Evolutionary conservation across 176 grass and related monocot species (phyloP), one percentile per base, ranked within the genome.

Genomic region (Tillandsia fasciculata): DNA sequence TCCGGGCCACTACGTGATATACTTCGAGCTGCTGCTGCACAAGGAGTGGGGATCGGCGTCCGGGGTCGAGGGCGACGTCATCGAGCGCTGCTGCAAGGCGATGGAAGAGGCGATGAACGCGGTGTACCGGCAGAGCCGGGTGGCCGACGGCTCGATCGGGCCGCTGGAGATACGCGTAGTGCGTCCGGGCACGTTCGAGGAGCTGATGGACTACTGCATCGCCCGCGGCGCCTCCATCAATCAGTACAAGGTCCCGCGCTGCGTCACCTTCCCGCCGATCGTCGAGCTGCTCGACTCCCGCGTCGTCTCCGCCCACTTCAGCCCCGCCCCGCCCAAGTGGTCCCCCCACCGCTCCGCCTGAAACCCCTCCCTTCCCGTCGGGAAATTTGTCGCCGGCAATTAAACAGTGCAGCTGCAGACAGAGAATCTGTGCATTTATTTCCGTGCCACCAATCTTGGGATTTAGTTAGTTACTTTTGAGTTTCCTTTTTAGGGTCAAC

Each of bases 191-290:
- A 96, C 88, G 15, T 96, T 96, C 74, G 92, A 96, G 66, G 92
- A 96, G 78, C 82, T 96, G 33, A 96, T 96, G 92, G 83, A 91
- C 82, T 89, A 96, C 72, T 88, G 88, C 76, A 96, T 96, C 71
- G 86, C 92, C 27, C 80, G 83, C 51, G 92, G 88, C 15, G 92
- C 92, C 8, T 91, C 88, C 23, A 91, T 96, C 66, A 96, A 91
- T 78, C 92, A 96, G 81, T 96, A 96, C 76, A 96, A 96, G 78
- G 86, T 84, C 49, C 92, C 92, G 0, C 83, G 92, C 0, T 96
- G 92, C 82, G 92, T 96, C 2, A 87, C 81, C 20, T 91, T 96
- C 83, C 88, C 83, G 56, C 92, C 88, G 9, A 96, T 96, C 84
- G 59, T 91, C 48, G 88, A 96, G 78, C 75, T 96, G 68, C 82